Conservation (phyloP, 805 yeast species). For the Candida incommunis region DNA sequence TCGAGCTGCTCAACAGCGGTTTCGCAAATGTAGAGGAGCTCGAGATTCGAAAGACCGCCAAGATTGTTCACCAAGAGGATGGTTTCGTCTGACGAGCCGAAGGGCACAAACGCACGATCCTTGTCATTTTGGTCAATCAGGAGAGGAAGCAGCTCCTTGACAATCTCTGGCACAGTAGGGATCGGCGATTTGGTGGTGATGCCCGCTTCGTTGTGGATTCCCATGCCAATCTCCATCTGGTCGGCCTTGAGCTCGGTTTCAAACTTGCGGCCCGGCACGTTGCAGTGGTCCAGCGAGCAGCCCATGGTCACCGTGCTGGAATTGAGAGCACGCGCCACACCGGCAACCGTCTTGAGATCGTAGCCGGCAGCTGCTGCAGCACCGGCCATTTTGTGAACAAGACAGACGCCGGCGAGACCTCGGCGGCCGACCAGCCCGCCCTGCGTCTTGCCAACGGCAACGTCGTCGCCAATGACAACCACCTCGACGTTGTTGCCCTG, state of each 20-base stretch:
- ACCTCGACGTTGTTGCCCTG: slow-evolving; percentile 60
- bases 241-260: slow-evolving; percentile 38
- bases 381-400: slow-evolving; percentile 78
- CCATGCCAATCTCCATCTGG: slow-evolving; percentile 86
- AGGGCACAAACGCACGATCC: slow-evolving; percentile 73
- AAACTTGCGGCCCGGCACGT: slow-evolving; percentile 69
- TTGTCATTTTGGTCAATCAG: slow-evolving; percentile 47
- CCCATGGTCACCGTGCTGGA: slow-evolving; percentile 72
- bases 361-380: slow-evolving; percentile 37
- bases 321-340: slow-evolving; percentile 46
- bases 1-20: slow-evolving; percentile 40
- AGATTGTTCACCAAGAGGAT: slow-evolving; percentile 67
- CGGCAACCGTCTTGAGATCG: slow-evolving; percentile 38
- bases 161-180: slow-evolving; percentile 53
- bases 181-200: slow-evolving; percentile 47
- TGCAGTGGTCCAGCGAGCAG: slow-evolving; percentile 77
- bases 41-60: slow-evolving; percentile 80
- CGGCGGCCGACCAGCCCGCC: slow-evolving; percentile 90
- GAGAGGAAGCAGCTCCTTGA: slow-evolving; percentile 43
- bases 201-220: slow-evolving; percentile 94
- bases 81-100: slow-evolving; percentile 47
- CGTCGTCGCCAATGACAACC: slow-evolving; percentile 79
- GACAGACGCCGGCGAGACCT: slow-evolving; percentile 82
- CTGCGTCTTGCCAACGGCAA: slow-evolving; percentile 81
- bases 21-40: slow-evolving; percentile 57